Percentiles rank a stretch among this genome's conserved stretches.
Conservation (phyloP, 805 yeast species). For the Schizosaccharomyces japonicus region DNA sequence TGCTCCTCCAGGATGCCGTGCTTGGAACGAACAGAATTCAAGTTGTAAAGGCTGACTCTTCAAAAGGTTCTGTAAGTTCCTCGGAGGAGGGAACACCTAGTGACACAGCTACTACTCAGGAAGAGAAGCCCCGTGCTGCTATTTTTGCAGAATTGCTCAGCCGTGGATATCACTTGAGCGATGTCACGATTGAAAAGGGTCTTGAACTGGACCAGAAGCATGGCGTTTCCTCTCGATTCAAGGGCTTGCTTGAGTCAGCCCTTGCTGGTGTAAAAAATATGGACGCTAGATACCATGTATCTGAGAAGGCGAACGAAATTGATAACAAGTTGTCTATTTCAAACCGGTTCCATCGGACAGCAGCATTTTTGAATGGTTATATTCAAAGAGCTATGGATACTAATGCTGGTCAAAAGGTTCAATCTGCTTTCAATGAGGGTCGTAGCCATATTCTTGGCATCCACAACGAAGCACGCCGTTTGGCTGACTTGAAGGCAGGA, state of each 20-base stretch:
- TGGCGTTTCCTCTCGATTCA: constrained; percentile 36
- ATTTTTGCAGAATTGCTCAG: constrained; percentile 54
- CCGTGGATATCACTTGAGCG: constrained; percentile 48
- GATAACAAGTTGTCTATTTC: constrained; percentile 14
- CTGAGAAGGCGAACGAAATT: constrained; percentile 26
- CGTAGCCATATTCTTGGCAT: constrained; percentile 36
- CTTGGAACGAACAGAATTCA: constrained; percentile 33
- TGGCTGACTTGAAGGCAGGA: constrained; percentile 29
- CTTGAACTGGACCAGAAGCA: constrained; percentile 39
- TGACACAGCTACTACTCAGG: constrained; percentile 23
- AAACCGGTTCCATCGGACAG: constrained; percentile 18
- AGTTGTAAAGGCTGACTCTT: constrained; percentile 18
- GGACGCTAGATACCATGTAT: constrained; percentile 38
- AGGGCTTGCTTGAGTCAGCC: constrained; percentile 24
- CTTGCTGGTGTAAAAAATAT: constrained; percentile 11
- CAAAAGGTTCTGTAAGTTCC: constrained; percentile 9
- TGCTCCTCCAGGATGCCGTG: constrained; percentile 49
- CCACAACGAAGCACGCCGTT: constrained; percentile 49
- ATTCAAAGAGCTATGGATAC: constrained; percentile 19
- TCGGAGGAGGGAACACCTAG: constrained; percentile 10
- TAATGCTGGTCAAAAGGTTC: constrained; percentile 21
- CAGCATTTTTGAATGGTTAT: constrained; percentile 11
- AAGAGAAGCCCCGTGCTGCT: constrained; percentile 51
- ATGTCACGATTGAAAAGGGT: constrained; percentile 34
- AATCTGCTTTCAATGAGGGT: constrained; percentile 32